Conservation (phyloP, 495 filamentous ascomycete species). For the Penicillium mononematosum region DNA sequence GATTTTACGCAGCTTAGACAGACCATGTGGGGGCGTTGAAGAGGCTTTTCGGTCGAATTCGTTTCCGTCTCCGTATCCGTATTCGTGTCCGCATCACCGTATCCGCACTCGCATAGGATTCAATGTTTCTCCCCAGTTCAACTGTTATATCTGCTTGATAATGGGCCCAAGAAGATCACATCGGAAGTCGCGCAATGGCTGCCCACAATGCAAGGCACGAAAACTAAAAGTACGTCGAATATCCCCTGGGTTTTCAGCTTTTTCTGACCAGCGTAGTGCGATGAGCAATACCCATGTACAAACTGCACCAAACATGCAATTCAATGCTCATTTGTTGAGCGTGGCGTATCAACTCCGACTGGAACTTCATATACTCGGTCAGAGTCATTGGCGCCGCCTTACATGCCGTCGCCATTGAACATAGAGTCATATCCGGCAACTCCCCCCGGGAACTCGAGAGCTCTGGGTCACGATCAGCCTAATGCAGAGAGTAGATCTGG, state of each 20-base stretch:
- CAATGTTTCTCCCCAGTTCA: background rate
- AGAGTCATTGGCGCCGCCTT: conserved; percentile 1
- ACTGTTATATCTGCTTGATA: background rate
- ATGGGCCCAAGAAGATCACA: conserved; percentile 30
- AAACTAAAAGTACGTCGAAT: conserved; percentile 21
- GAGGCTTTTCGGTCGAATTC: conserved; percentile 8
- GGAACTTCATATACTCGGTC: conserved; percentile 11
- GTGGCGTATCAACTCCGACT: conserved; percentile 6
- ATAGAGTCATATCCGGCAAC: conserved; percentile 7
- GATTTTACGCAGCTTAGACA: conserved; percentile 3
- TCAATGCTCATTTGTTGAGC: conserved; percentile 20
- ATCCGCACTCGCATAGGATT: conserved; percentile 19
- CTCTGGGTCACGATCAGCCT: background rate
- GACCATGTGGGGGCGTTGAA: conserved; percentile 1
- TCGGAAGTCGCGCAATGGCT: conserved; percentile 32
- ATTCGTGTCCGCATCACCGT: conserved; percentile 16
- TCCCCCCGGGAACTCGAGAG: background rate
- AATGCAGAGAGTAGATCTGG: conserved; percentile 14
- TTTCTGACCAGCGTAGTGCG: conserved; percentile 20
- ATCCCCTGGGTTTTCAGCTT: background rate
- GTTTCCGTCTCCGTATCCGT: conserved; percentile 23
- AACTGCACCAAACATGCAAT: conserved; percentile 29
- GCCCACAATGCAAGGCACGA: conserved; percentile 26
- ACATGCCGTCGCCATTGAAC: conserved; percentile 3
- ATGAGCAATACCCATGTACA: conserved; percentile 28